Evolutionary conservation across 176 grass and related monocot genomes (phyloP).

Genomic region (Hyparrhenia diplandra): DNA sequence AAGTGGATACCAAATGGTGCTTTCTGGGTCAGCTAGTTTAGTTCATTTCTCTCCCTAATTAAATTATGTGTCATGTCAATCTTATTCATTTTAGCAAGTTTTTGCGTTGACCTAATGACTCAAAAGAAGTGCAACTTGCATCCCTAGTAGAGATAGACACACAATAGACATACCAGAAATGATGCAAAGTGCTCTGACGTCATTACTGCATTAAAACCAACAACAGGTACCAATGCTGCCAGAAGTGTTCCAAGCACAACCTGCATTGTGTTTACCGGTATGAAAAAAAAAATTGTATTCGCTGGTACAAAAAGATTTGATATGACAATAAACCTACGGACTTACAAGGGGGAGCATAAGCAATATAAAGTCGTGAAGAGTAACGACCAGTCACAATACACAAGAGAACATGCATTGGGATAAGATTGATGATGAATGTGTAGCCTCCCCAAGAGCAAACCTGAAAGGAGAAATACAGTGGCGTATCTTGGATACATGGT

Average conservation of each 20-base stretch:
- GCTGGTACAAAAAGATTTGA: background rate
- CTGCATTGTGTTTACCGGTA: constrained; percentile 32
- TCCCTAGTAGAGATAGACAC: background rate
- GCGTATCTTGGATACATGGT: background rate
- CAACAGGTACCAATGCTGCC: constrained; percentile 93
- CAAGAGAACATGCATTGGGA: constrained; percentile 94
- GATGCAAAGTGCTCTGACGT: constrained; percentile 99
- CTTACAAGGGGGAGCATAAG: constrained; percentile 97
- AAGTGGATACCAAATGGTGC: background rate
- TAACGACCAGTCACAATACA: constrained; percentile 98
- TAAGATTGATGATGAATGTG: constrained; percentile 99
- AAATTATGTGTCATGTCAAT: background rate
- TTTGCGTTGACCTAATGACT: background rate
- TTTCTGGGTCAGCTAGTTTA: background rate
- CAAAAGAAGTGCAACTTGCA: background rate
- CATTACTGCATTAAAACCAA: constrained; percentile 99
- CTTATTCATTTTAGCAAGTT: background rate
- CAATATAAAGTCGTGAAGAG: constrained; percentile 94
- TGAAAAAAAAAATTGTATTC: background rate
- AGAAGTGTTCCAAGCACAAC: constrained; percentile 94
- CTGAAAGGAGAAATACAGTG: constrained; percentile 52
- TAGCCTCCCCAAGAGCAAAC: constrained; percentile 99
- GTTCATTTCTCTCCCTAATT: background rate
- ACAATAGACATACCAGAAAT: constrained; percentile 62
- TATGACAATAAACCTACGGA: constrained; percentile 2